A percentile compares a stretch with the other conserved stretches of the same genome.
These are phyloP conservation scores for Astrocystis sublimbata DNA, from an alignment of 495 filamentous ascomycete genomes.

Conservation along the genomic window DNA sequence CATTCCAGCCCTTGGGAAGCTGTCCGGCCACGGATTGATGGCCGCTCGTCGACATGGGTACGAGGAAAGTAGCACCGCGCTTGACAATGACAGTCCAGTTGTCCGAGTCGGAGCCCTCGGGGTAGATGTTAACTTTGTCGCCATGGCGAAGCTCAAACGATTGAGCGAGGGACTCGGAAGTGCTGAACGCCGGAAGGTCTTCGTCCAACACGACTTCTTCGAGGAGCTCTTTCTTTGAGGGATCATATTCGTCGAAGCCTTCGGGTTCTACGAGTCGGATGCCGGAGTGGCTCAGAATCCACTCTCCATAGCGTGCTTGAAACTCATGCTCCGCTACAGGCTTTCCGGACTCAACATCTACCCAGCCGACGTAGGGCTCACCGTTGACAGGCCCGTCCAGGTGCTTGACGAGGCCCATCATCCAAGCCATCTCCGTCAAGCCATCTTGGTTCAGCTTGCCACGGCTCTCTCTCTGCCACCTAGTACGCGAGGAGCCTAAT, in stretches of 20 bases:
- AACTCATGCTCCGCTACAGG: slow-evolving; percentile 88
- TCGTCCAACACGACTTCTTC: slow-evolving; percentile 85
- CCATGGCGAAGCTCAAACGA: slow-evolving; percentile 84
- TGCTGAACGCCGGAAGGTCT: slow-evolving; percentile 84
- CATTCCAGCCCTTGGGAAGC: slow-evolving; percentile 83
- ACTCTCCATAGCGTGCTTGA: slow-evolving; percentile 82
- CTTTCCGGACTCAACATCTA: slow-evolving; percentile 76
- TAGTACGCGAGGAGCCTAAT: slow-evolving; percentile 87
- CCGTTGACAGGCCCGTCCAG: slow-evolving; percentile 81
- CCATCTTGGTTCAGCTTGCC: slow-evolving; percentile 87
- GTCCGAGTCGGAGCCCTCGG: slow-evolving; percentile 71
- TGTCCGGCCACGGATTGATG: slow-evolving; percentile 85
- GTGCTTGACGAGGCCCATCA: slow-evolving; percentile 90
- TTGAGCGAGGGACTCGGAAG: slow-evolving; percentile 80
- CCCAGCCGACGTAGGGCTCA: slow-evolving; percentile 75
- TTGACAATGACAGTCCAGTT: slow-evolving; percentile 78
- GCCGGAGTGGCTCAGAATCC: slow-evolving; percentile 85
- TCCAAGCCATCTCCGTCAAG: slow-evolving; percentile 91
- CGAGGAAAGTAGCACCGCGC: slow-evolving; percentile 77
- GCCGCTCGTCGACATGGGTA: slow-evolving; percentile 81
- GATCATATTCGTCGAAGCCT: slow-evolving; percentile 84
- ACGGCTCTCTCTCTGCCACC: slow-evolving; percentile 91
- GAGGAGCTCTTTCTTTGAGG: slow-evolving; percentile 83
- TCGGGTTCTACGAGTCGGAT: slow-evolving; percentile 89
- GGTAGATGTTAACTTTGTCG: slow-evolving; percentile 80